Evolutionary conservation across 2,329 filamentous ascomycete species (phyloP).

Genomic region (Chrysoporthe deuterocubensis): DNA sequence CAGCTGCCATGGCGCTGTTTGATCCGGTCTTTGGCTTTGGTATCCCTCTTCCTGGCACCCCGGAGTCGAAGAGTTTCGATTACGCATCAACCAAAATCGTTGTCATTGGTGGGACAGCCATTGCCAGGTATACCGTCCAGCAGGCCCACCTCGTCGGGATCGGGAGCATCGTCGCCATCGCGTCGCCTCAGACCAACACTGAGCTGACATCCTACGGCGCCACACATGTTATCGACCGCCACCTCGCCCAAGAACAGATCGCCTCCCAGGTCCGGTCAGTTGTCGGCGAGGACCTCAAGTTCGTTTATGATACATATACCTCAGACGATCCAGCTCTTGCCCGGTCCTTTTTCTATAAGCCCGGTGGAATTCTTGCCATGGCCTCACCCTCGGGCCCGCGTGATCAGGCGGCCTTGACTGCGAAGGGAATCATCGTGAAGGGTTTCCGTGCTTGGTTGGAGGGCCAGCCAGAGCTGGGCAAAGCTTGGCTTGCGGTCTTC

Average conservation of each 20-base stretch:
- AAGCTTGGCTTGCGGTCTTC: background rate
- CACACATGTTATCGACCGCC: background rate
- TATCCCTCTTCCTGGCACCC: background rate
- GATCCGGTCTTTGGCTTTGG: slow-evolving; percentile 2
- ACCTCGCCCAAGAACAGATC: background rate
- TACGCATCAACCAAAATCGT: background rate
- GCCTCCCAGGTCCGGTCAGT: background rate
- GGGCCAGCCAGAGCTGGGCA: background rate
- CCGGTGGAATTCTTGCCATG: background rate
- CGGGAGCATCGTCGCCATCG: slow-evolving; percentile 14
- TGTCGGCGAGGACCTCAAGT: background rate
- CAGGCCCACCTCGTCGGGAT: slow-evolving; percentile 3
- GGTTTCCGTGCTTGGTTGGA: slow-evolving; percentile 2
- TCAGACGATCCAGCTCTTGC: background rate
- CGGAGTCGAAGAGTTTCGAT: background rate
- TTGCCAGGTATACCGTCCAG: background rate
- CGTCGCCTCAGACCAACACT: background rate
- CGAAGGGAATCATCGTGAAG: slow-evolving; percentile 3
- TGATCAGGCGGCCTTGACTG: background rate
- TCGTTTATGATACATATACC: background rate
- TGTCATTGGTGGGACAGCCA: background rate
- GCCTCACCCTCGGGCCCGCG: background rate
- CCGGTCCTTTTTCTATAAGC: slow-evolving; percentile 16
- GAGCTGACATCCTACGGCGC: background rate
- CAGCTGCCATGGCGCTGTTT: background rate